These are phyloP conservation scores for Penicillium bovifimosum DNA, from an alignment of 495 filamentous ascomycete genomes.

Conservation along the genomic window DNA sequence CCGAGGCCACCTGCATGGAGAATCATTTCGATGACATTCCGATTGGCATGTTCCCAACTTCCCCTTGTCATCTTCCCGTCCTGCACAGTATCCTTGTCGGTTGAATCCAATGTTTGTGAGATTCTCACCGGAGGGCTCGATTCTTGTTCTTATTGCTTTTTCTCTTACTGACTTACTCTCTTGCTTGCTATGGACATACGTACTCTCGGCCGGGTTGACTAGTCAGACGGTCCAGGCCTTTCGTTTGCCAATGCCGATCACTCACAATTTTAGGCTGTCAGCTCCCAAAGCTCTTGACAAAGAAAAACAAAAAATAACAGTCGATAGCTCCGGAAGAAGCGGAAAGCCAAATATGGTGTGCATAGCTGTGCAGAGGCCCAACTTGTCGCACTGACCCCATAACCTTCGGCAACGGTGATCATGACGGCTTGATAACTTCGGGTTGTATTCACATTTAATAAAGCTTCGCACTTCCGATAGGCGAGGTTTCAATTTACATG, in stretches of 20 bases:
- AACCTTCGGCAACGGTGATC: conserved; percentile 19
- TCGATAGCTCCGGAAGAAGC: conserved; percentile 17
- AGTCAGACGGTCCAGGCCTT: conserved; percentile 9
- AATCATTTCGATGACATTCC: conserved; percentile 1
- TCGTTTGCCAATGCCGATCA: conserved; percentile 2
- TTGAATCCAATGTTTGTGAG: background rate
- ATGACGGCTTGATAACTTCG: conserved; percentile 12
- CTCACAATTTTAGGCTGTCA: conserved; percentile 2
- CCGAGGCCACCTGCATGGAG: conserved; percentile 6
- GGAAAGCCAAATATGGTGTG: conserved; percentile 26
- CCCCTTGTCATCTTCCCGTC: conserved; percentile 14
- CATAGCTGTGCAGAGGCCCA: conserved; percentile 16
- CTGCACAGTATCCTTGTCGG: conserved; percentile 14
- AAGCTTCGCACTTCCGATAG: conserved; percentile 17
- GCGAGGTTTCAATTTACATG: background rate
- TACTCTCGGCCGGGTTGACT: conserved; percentile 4
- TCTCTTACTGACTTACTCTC: background rate
- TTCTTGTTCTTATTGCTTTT: conserved; percentile 3
- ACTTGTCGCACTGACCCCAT: conserved; percentile 24
- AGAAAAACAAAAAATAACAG: background rate
- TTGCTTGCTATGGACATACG: background rate
- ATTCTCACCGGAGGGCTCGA: background rate
- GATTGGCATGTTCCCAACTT: conserved; percentile 14
- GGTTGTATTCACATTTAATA: background rate
- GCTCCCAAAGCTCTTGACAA: conserved; percentile 10